Percentiles rank a stretch among this genome's conserved stretches.
Conservation (phyloP, 2,329 filamentous ascomycete species). For the Cercospora sesami region DNA sequence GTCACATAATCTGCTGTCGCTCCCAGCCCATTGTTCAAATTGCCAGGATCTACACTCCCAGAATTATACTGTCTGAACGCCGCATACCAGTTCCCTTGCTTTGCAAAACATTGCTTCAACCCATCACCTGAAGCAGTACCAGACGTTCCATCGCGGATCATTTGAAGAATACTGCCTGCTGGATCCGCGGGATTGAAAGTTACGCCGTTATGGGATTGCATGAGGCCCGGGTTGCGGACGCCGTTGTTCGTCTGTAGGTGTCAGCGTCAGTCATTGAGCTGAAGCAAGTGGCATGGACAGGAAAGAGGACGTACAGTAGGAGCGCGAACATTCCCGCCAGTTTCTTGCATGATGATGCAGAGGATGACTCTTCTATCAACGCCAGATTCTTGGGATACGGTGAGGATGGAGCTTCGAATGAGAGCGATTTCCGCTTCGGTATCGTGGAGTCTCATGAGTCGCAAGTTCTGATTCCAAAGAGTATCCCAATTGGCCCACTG, state of each 20-base stretch:
- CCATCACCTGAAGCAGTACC: conserved; percentile 48
- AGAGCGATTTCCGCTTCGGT: conserved; percentile 4
- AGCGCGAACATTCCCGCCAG: conserved; percentile 13
- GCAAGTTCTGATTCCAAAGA: conserved; percentile 12
- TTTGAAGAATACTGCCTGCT: conserved; percentile 34
- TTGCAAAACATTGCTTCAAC: conserved; percentile 42
- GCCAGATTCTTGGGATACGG: conserved; percentile 6
- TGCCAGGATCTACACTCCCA: conserved; percentile 9
- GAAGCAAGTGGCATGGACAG: neutral
- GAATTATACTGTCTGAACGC: conserved; percentile 51
- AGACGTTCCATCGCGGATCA: conserved; percentile 48
- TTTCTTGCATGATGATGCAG: conserved; percentile 15
- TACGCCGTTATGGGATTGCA: conserved; percentile 48
- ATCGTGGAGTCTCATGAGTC: conserved; percentile 8
- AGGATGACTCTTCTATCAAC: conserved; percentile 8
- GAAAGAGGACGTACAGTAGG: conserved; percentile 3
- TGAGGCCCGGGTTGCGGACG: conserved; percentile 49
- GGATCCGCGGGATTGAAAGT: conserved; percentile 26
- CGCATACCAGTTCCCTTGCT: conserved; percentile 41
- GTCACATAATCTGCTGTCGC: conserved; percentile 54
- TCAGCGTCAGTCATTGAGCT: conserved; percentile 14
- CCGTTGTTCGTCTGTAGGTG: conserved; percentile 38
- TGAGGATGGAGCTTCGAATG: conserved; percentile 5
- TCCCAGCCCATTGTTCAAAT: conserved; percentile 44
- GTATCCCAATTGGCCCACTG: conserved; percentile 12